Conservation (phyloP, 371 early-diverging fungal species). For the Mucor piriformis region DNA sequence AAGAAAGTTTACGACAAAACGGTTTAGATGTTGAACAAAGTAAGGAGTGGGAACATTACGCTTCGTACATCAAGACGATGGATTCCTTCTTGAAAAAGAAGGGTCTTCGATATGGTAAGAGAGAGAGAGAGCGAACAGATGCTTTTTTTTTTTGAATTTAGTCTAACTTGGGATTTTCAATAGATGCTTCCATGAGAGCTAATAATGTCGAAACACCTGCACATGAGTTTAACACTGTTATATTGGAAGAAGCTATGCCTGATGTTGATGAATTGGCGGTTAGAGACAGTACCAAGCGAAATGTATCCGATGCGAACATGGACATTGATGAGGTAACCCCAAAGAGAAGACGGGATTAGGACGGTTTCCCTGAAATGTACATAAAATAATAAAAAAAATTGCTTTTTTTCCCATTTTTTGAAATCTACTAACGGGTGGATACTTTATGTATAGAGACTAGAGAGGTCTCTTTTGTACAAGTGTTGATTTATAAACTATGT, state of each 20-base stretch:
- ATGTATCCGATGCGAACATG: slow-evolving; percentile 17
- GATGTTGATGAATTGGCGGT: slow-evolving; percentile 7
- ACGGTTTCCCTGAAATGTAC: too few species aligned
- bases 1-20: slow-evolving; percentile 30
- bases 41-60: slow-evolving; percentile 52
- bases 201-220: slow-evolving; percentile 32
- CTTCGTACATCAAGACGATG: slow-evolving; percentile 38
- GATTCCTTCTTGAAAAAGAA: slow-evolving; percentile 45
- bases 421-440: too few species aligned
- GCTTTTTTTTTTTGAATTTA: background rate
- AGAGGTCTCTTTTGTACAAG: too few species aligned
- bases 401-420: too few species aligned
- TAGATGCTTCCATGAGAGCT: slow-evolving; percentile 27
- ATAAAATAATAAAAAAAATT: too few species aligned
- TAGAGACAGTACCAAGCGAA: slow-evolving; percentile 7
- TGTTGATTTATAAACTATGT: too few species aligned
- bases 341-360: slow-evolving; percentile 28
- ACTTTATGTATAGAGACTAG: too few species aligned
- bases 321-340: slow-evolving; percentile 21
- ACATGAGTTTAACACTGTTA: slow-evolving; percentile 23
- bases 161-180: background rate
- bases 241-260: slow-evolving; percentile 11
- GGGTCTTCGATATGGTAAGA: slow-evolving; percentile 48
- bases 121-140: background rate
- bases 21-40: slow-evolving; percentile 19